Evolutionary conservation across 2,329 filamentous ascomycete species (phyloP).

Genomic region (Triangularia setosa): DNA sequence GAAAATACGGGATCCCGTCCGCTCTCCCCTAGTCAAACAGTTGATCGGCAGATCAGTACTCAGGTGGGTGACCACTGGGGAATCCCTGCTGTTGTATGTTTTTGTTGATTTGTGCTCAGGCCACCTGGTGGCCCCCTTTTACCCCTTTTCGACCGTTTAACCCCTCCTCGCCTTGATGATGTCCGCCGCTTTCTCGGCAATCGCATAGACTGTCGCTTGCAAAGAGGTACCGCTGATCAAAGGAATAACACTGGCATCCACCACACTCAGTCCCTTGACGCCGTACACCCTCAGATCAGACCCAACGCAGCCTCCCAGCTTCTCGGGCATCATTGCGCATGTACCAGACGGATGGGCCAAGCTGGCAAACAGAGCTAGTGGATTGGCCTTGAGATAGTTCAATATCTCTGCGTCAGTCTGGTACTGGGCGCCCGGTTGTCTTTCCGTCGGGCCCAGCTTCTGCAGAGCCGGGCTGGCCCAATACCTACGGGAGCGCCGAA

Average conservation of each 20-base stretch:
- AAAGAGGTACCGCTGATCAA: conserved; percentile 16
- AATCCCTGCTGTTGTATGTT: not conserved
- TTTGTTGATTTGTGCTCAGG: not conserved
- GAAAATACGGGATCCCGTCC: not conserved
- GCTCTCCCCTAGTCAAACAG: not conserved
- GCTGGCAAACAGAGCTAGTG: conserved; percentile 13
- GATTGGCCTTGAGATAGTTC: conserved; percentile 8
- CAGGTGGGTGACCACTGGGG: not conserved
- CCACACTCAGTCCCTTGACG: conserved; percentile 16
- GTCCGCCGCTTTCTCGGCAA: conserved; percentile 23
- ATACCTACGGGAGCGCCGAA: conserved; percentile 14
- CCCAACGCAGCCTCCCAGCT: conserved; percentile 16
- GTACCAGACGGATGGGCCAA: conserved; percentile 20
- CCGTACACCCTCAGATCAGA: conserved; percentile 20
- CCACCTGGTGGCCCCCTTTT: not conserved
- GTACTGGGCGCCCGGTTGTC: conserved; percentile 10
- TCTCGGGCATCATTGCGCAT: conserved; percentile 23
- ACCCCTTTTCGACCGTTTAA: not conserved
- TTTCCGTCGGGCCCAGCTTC: conserved; percentile 10
- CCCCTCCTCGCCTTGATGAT: conserved; percentile 14
- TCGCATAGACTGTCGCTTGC: conserved; percentile 23
- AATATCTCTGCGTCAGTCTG: conserved; percentile 20
- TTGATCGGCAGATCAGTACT: not conserved
- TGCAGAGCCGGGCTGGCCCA: conserved; percentile 12
- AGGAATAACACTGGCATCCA: conserved; percentile 21